Evolutionary conservation across 345 rosid species (phyloP).

Genomic region (Raphanus raphanistrum): DNA sequence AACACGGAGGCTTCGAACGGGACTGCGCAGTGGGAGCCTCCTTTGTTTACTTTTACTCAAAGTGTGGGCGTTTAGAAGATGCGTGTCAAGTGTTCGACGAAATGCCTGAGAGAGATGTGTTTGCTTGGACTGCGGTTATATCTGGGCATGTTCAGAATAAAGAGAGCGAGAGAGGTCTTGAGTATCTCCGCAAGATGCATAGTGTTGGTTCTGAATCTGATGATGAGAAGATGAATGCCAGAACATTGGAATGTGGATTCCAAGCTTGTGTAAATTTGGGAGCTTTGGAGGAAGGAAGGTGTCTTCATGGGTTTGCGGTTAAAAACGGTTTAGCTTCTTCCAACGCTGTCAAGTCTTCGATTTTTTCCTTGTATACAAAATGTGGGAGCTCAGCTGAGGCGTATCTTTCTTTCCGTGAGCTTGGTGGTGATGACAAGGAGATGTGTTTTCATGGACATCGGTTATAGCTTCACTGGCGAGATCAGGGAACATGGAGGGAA

Average conservation of each 20-base stretch:
- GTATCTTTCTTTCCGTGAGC: slow-evolving; percentile 49
- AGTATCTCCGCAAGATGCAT: slow-evolving; percentile 53
- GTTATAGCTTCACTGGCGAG: slow-evolving; percentile 56
- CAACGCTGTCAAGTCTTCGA: slow-evolving; percentile 17
- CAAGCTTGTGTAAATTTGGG: slow-evolving; percentile 62
- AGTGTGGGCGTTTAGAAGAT: slow-evolving; percentile 48
- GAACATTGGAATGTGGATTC: slow-evolving; percentile 64
- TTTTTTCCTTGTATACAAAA: slow-evolving; percentile 57
- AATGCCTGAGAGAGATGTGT: slow-evolving; percentile 61
- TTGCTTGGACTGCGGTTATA: slow-evolving; percentile 66
- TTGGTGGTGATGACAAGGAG: slow-evolving; percentile 46
- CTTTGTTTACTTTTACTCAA: slow-evolving; percentile 55
- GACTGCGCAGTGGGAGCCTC: slow-evolving; percentile 59
- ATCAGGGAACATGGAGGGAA: slow-evolving; percentile 45
- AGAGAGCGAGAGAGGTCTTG: slow-evolving; percentile 55
- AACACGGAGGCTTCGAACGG: slow-evolving; percentile 46
- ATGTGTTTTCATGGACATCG: slow-evolving; percentile 71
- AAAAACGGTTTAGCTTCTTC: slow-evolving; percentile 50
- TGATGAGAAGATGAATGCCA: slow-evolving; percentile 51
- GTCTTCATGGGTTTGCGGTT: slow-evolving; percentile 58
- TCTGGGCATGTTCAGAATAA: slow-evolving; percentile 65
- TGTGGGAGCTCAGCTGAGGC: slow-evolving; percentile 51
- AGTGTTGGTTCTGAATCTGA: slow-evolving; percentile 38
- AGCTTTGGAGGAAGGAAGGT: slow-evolving; percentile 48
- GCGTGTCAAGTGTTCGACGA: slow-evolving; percentile 58